A percentile compares a stretch with the other conserved stretches of the same genome.
Evolutionary conservation across 352 stramenopile genomes (phyloP).

Genomic region (Globisporangium rhizosaccharum): DNA sequence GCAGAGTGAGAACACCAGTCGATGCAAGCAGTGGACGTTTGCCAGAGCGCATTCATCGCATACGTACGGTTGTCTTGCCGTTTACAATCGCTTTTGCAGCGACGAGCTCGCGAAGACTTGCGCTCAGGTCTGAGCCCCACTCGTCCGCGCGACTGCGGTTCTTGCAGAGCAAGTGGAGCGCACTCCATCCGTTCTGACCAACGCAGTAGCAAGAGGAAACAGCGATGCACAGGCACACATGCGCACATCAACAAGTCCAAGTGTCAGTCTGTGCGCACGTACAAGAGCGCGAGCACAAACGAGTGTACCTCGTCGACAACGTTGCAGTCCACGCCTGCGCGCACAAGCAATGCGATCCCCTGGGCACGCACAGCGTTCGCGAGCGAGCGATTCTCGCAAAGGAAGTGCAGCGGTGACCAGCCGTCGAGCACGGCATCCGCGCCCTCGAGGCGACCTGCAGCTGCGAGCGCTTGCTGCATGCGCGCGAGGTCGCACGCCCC

Average conservation of each 20-base stretch:
- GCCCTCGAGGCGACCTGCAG: background rate
- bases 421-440: constrained; percentile 39
- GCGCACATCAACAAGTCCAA: background rate
- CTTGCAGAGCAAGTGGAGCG: constrained; percentile 63
- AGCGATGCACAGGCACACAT: constrained; percentile 3
- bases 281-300: background rate
- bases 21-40: background rate
- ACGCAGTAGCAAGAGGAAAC: no score
- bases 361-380: constrained; percentile 27
- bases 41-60: background rate
- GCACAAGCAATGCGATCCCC: constrained; percentile 36
- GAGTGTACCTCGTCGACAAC: constrained; percentile 57
- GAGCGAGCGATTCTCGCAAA: constrained; percentile 58
- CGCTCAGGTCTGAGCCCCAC: constrained; percentile 22
- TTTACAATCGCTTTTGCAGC: constrained; percentile 33
- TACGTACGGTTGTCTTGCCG: constrained; percentile 26
- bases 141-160: constrained; percentile 34
- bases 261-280: background rate
- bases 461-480: constrained; percentile 33
- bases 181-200: constrained; percentile 55
- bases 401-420: constrained; percentile 76
- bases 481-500: constrained; percentile 36
- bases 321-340: constrained; percentile 34
- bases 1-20: background rate
- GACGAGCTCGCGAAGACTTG: constrained; percentile 36